Base-by-base conservation (phyloP, 805 yeast genomes). In the Hanseniaspora lachancei region DNA sequence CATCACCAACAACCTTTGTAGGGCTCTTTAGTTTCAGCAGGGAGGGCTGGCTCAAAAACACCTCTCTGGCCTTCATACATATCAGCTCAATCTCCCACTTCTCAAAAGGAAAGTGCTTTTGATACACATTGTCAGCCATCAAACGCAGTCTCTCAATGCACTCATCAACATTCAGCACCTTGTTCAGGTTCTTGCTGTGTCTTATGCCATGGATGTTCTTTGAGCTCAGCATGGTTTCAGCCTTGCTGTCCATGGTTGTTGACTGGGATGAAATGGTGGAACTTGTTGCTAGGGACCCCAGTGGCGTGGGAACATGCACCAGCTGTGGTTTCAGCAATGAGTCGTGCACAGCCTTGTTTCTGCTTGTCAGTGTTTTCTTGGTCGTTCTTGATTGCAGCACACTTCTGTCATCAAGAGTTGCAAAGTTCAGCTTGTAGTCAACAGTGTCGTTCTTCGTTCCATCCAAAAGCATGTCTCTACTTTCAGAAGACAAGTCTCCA, bases 1-100 rank as follows among this genome's bases (percentile, higher is more conserved):
- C 95, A 67, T 93, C 98, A 44, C 93, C 93, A 7, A 85, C 91
- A 57, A 86, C 78, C 66, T 86, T 86, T 3, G 85, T 91, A 0
- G 93, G 89, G 0, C 93, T 70, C 23, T 86, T 79, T 58, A 91
- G 74, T 68, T 93, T 97, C 57, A 91, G 73, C 53, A 91, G 71
- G 5, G 96, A 78, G 6, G 98, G 98, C 68, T 93, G 97, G 55
- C 86, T 78, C 57, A 93, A 71, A 63, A 83, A 81, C 18, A 82
- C 72, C 49, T 79, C 77, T 57, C 87, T 70, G 5, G 85, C 76
- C 59, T 73, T 77, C 21, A 77, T 72, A 64, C 84, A 76, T 46
- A 82, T 74, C 60, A 72, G 70, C 63, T 77, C 80, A 47, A 82
- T 73, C 62, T 82, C 86, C 61, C 73, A 68, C 2, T 73, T 63